These are phyloP conservation scores for Vinca minor DNA, from an alignment of 257 asterid genomes.

Conservation along the genomic window DNA sequence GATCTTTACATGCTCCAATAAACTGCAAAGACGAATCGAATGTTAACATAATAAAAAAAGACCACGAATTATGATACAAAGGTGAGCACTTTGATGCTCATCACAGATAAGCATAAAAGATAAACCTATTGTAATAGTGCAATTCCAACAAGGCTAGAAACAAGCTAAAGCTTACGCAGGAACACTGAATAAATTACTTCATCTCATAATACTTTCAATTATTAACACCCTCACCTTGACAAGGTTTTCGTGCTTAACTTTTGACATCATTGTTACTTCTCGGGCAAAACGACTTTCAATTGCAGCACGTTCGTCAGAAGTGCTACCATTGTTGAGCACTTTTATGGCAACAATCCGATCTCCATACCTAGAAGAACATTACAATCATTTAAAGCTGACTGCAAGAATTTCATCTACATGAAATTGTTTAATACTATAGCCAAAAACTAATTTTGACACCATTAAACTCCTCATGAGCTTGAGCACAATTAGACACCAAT, in stretches of 20 bases:
- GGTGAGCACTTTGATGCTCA: background rate
- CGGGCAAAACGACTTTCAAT: conserved; percentile 80
- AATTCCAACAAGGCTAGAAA: no score
- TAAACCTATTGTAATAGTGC: background rate
- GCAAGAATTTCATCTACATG: background rate
- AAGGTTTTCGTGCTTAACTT: conserved; percentile 86
- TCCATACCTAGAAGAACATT: conserved; percentile 48
- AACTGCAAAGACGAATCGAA: conserved; percentile 41
- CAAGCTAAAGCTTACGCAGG: no score
- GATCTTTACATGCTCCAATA: conserved; percentile 98
- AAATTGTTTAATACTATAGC: background rate
- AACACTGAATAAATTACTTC: background rate
- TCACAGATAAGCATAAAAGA: conserved; percentile 3
- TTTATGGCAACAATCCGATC: conserved; percentile 84
- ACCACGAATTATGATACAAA: background rate
- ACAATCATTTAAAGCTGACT: conserved; percentile 4
- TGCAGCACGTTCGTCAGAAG: conserved; percentile 59
- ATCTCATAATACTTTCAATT: background rate
- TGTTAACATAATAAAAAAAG: background rate
- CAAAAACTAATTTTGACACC: background rate
- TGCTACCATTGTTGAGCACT: conserved; percentile 68
- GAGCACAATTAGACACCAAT: no score
- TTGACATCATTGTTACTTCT: conserved; percentile 91
- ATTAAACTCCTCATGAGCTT: no score
- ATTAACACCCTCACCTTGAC: conserved; percentile 52